Evolutionary conservation across 148 eudicot genomes (phyloP), one percentile per base, ranked within the genome.

Genomic region (Rhododendron mucronatum): DNA sequence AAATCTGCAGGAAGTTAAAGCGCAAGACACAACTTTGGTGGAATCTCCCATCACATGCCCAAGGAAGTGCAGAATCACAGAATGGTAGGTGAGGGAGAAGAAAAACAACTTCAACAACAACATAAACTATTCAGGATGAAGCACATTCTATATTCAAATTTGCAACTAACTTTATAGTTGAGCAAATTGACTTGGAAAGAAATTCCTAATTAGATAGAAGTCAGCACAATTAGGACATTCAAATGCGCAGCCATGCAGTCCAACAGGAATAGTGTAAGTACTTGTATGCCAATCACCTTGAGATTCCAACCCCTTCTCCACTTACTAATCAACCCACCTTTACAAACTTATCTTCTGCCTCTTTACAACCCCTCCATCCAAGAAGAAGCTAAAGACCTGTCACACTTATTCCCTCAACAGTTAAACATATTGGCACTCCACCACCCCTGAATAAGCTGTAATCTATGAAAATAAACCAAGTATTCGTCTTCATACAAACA

Each of bases 391-490:
- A 48, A 79, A 83, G 55, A 28, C 35, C 15, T 53, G 35, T 7
- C 50, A n/a, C 16, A 73, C 26, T 84, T 15, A 84, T 12, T 75
- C 67, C 30, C 28, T 5, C 61, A 39, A 71, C 86, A 84, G 48
- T 85, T 86, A 7, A n/a, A 30, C 51, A n/a, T 33, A 81, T 80
- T 33, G 50, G 81, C 48, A 65, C 33, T 81, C 41, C 83, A 51
- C 80, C 73, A 13, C 57, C n/a, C 44, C 39, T 53, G n/a, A 41
- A 53, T 86, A 28, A 59, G 21, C 35, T 16, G 57, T 48, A 57
- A 73, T 73, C 28, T 39, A 7, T 16, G 26, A 84, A 26, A 67
- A 69, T 47, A 45, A 61, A 37, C 82, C 67, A 45, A 83, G 65
- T 39, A 73, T 82, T 73, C 30, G 33, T 13, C 76, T 76, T 74